These are phyloP conservation scores for Alternaria ventricosa DNA, from an alignment of 2,329 filamentous ascomycete species.

Conservation along the genomic window DNA sequence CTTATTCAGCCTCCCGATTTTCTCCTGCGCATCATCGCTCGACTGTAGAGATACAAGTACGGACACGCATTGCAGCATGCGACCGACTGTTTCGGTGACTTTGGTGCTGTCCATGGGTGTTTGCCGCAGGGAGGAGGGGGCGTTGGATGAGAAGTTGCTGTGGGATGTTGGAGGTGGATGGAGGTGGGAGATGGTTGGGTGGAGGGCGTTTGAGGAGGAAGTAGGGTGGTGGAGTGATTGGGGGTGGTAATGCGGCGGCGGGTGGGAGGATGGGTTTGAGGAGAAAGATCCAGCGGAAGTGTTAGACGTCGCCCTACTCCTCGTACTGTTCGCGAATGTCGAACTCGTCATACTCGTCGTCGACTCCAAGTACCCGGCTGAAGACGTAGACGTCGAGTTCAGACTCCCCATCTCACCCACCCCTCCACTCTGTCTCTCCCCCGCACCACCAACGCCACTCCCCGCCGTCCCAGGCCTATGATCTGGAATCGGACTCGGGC, in stretches of 20 bases:
- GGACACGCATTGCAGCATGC: conserved; percentile 95
- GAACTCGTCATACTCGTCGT: conserved; percentile 61
- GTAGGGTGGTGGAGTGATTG: background rate
- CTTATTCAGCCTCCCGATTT: conserved; percentile 82
- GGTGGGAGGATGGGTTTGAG: conserved; percentile 31
- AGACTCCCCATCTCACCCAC: conserved; percentile 69
- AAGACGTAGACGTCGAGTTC: conserved; percentile 59
- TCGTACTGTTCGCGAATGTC: conserved; percentile 50
- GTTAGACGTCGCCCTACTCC: conserved; percentile 75
- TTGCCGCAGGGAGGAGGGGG: conserved; percentile 31
- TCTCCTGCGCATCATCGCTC: conserved; percentile 74
- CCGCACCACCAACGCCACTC: conserved; percentile 6
- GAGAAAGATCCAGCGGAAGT: conserved; percentile 64
- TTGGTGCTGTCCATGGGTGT: conserved; percentile 65
- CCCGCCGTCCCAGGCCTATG: conserved; percentile 41
- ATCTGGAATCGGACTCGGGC: conserved; percentile 34
- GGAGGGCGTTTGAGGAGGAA: background rate
- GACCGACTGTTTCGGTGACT: conserved; percentile 90
- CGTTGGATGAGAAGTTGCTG: conserved; percentile 14
- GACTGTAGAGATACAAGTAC: conserved; percentile 80
- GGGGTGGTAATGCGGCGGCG: background rate
- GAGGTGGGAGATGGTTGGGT: background rate
- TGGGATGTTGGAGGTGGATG: conserved; percentile 21
- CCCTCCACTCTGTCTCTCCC: background rate
- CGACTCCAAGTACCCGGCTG: conserved; percentile 75